Evolutionary conservation across 768 basidiomycete species (phyloP).

Genomic region (Exsudoporus frostii): DNA sequence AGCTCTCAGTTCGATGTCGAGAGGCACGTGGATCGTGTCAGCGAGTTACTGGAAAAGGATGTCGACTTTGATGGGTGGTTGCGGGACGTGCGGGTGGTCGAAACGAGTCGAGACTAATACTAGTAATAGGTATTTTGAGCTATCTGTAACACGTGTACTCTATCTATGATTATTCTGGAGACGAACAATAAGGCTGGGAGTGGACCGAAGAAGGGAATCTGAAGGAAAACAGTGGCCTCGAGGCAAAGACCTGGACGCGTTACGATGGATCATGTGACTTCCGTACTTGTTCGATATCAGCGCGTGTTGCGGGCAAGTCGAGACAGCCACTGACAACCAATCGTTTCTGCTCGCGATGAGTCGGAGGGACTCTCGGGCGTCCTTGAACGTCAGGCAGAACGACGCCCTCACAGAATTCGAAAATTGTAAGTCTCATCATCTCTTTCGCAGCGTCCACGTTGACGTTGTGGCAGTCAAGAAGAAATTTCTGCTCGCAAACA

Average conservation of each 20-base stretch:
- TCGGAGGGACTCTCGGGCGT: constrained; percentile 37
- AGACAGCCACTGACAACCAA: constrained; percentile 22
- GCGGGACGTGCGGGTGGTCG: constrained; percentile 37
- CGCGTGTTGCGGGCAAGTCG: constrained; percentile 25
- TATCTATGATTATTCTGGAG: constrained; percentile 14
- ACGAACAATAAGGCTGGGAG: constrained; percentile 10
- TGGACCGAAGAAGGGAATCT: constrained; percentile 23
- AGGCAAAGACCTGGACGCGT: constrained; percentile 23
- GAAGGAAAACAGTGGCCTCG: constrained; percentile 28
- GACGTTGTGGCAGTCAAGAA: constrained; percentile 70
- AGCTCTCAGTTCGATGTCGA: constrained; percentile 61
- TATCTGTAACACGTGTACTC: constrained; percentile 17
- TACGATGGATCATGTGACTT: constrained; percentile 29
- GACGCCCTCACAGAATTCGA: constrained; percentile 84
- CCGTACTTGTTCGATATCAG: constrained; percentile 34
- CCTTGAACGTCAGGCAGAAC: constrained; percentile 63
- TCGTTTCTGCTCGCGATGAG: constrained; percentile 31
- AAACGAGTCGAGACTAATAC: constrained; percentile 23
- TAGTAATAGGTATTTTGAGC: constrained; percentile 4
- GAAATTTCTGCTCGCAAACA: constrained; percentile 87
- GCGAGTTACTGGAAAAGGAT: constrained; percentile 54
- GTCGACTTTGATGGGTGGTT: constrained; percentile 57
- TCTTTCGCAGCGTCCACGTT: constrained; percentile 1
- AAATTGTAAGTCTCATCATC: constrained; percentile 54
- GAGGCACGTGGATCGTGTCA: constrained; percentile 50